These are phyloP conservation scores for Chondrus crispus DNA, from an alignment of 23 red algal species.

Conservation along the genomic window DNA sequence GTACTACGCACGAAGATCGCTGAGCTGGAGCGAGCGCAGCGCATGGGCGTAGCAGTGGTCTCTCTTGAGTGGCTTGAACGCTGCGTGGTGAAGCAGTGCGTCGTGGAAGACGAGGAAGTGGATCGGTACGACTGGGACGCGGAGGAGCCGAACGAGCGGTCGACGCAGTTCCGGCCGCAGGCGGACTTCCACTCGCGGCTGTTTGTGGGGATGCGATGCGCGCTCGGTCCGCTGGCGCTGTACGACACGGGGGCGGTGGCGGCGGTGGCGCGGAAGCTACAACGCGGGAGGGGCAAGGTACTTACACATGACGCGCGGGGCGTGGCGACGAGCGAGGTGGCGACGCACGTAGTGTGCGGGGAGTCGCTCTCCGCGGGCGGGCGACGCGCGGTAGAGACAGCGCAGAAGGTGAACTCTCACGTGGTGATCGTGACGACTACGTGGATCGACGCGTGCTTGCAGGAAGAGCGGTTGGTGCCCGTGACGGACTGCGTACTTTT, in stretches of 20 bases:
- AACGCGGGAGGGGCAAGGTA: conserved; percentile 24
- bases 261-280: not conserved
- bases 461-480: conserved; percentile 10
- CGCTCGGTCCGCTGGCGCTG: conserved; percentile 33
- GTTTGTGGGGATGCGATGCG: conserved; percentile 29
- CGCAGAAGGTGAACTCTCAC: conserved; percentile 2
- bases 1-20: conserved; percentile 10
- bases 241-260: not conserved
- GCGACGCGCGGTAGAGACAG: not conserved
- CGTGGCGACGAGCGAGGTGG: conserved; percentile 11
- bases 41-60: not conserved
- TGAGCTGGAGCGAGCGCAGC: not conserved
- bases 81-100: conserved; percentile 18
- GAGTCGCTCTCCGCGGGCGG: not conserved
- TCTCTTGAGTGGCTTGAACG: conserved; percentile 32
- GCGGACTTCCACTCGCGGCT: not conserved
- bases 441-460: conserved; percentile 45
- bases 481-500: conserved; percentile 18
- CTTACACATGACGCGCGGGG: conserved; percentile 47
- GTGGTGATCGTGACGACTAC: conserved; percentile 31
- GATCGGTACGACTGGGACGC: not conserved
- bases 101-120: conserved; percentile 3
- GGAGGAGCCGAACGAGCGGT: not conserved
- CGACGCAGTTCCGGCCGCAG: conserved; percentile 10
- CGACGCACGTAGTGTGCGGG: conserved; percentile 41